These are phyloP conservation scores for Clonostachys sp. DNA, from an alignment of 2,329 filamentous ascomycete genomes.

Conservation along the genomic window DNA sequence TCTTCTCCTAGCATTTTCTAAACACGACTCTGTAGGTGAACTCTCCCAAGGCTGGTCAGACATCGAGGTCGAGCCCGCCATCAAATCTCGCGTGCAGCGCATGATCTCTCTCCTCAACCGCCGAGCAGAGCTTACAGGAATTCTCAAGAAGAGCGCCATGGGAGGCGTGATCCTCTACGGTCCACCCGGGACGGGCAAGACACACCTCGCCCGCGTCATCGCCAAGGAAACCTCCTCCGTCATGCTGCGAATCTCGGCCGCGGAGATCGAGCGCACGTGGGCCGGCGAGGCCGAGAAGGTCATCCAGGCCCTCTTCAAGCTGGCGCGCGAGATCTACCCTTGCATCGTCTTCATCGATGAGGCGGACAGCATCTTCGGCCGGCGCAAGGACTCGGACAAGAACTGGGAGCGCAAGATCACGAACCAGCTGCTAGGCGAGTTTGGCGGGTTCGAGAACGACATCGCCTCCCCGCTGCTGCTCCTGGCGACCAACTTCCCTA, in stretches of 20 bases:
- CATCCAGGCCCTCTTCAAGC: constrained; percentile 82
- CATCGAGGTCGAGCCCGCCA: no score
- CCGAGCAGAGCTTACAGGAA: not conserved
- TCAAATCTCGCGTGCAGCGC: no score
- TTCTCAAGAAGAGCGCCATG: not conserved
- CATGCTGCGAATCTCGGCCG: constrained; percentile 83
- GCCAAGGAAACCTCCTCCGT: constrained; percentile 66
- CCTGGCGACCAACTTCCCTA: constrained; percentile 94
- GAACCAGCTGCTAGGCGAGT: constrained; percentile 94
- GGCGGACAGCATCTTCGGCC: constrained; percentile 85
- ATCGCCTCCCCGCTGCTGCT: constrained; percentile 89
- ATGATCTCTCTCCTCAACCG: no score
- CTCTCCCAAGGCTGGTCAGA: no score
- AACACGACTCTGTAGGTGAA: no score
- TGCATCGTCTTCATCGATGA: constrained; percentile 97
- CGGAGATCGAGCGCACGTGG: constrained; percentile 92
- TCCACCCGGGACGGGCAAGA: constrained; percentile 77
- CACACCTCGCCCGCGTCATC: constrained; percentile 63
- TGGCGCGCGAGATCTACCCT: constrained; percentile 86
- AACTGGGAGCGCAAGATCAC: constrained; percentile 49
- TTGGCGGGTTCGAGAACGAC: constrained; percentile 72
- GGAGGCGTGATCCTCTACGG: constrained; percentile 62
- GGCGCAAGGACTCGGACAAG: constrained; percentile 36
- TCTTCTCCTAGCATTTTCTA: no score
- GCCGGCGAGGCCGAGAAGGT: constrained; percentile 97